Evolutionary conservation across 2,329 filamentous ascomycete species (phyloP).

Genomic region (Penicillium expansum): DNA sequence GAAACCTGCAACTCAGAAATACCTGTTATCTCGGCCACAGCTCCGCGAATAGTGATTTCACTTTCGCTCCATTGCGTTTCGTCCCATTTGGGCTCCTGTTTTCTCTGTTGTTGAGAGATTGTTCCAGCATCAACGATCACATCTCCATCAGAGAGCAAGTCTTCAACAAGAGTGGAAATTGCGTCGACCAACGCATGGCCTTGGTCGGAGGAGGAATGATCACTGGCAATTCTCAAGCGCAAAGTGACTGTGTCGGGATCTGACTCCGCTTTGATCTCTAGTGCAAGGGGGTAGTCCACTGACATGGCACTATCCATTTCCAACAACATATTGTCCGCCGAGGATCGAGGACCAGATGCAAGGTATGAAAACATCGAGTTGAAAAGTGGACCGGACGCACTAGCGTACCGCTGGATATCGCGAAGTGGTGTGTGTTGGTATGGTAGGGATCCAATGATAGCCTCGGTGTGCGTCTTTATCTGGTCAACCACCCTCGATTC

Average conservation of each 20-base stretch:
- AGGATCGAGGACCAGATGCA: background rate
- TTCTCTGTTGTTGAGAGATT: background rate
- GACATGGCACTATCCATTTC: conserved; percentile 5
- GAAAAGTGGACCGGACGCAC: background rate
- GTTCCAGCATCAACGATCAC: background rate
- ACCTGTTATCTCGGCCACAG: background rate
- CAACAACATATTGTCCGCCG: background rate
- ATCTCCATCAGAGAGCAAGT: background rate
- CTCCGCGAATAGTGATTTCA: background rate
- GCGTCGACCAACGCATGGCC: background rate
- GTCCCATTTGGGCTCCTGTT: background rate
- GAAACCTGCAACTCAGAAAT: background rate
- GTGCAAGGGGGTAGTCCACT: conserved; percentile 3
- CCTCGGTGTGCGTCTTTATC: background rate
- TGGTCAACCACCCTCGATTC: background rate
- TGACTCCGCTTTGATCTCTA: conserved; percentile 3
- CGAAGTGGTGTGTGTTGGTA: conserved; percentile 6
- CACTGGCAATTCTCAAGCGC: background rate
- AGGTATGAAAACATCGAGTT: conserved; percentile 5
- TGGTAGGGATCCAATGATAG: background rate
- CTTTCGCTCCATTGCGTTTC: background rate
- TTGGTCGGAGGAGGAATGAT: background rate
- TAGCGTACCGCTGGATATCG: background rate
- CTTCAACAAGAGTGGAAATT: background rate
- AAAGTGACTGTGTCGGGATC: background rate